Conservation (phyloP, 2,329 filamentous ascomycete genomes). For the Penicillium sp. region DNA sequence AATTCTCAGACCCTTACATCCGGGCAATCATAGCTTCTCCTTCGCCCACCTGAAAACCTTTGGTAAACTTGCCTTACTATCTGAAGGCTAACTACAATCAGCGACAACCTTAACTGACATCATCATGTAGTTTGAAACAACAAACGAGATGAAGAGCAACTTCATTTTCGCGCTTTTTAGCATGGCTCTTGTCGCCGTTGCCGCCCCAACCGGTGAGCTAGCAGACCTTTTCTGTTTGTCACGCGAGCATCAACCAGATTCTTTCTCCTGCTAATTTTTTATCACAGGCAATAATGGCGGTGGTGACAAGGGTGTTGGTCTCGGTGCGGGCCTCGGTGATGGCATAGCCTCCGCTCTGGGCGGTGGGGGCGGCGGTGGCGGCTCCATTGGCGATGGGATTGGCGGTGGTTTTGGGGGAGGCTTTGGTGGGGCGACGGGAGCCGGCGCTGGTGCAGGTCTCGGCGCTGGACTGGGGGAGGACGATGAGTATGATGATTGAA, state of each 20-base stretch:
- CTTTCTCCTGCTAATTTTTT: background rate
- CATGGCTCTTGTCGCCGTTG: slow-evolving; percentile 4
- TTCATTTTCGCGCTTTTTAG: slow-evolving; percentile 4
- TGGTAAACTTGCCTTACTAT: too few relatives aligned
- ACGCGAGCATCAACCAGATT: too few relatives aligned
- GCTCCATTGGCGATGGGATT: slow-evolving; percentile 3
- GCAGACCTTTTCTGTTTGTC: background rate
- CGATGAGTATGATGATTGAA: background rate
- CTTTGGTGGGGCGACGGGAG: background rate
- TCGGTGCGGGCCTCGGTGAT: background rate
- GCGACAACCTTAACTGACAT: too few relatives aligned
- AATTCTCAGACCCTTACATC: too few relatives aligned
- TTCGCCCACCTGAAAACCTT: too few relatives aligned
- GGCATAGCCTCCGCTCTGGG: background rate
- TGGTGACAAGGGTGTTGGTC: background rate
- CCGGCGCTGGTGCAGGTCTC: background rate
- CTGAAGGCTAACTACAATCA: too few relatives aligned
- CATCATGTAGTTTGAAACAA: background rate
- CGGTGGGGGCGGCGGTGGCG: slow-evolving; percentile 2
- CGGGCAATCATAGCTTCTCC: too few relatives aligned
- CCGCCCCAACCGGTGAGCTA: slow-evolving; percentile 2
- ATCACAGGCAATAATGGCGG: background rate
- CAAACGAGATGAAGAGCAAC: slow-evolving; percentile 4
- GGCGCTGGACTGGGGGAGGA: background rate
- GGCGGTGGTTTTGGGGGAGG: slow-evolving; percentile 4